Evolutionary conservation across 208 protist genomes (phyloP).

Genomic region (Leishmania turanica): DNA sequence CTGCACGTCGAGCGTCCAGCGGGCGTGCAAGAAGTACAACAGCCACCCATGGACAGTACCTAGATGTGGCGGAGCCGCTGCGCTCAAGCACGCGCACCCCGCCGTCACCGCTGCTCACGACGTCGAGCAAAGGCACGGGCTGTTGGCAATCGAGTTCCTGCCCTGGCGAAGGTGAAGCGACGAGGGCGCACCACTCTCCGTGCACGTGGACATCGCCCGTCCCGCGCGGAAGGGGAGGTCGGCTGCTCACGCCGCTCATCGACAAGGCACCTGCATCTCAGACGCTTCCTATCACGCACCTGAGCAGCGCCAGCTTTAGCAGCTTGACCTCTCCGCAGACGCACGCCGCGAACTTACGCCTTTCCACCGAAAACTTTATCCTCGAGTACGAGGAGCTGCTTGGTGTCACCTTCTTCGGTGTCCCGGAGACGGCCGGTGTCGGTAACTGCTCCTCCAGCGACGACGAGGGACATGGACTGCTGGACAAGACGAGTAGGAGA

Average conservation of each 20-base stretch:
- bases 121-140: neutral
- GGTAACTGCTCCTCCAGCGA: constrained; percentile 11
- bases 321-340: neutral
- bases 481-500: constrained; percentile 5
- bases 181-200: neutral
- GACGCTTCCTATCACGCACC: neutral
- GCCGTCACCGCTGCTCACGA: neutral
- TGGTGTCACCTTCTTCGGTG: constrained; percentile 19
- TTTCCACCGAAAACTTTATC: neutral
- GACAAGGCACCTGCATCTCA: neutral
- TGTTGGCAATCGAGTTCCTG: neutral
- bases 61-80: constrained; percentile 15
- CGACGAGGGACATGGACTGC: neutral
- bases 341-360: no score
- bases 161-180: neutral
- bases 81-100: neutral
- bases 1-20: neutral
- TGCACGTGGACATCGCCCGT: neutral
- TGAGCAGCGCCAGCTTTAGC: neutral
- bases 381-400: constrained; percentile 17
- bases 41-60: constrained; percentile 15
- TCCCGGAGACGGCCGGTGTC: constrained; percentile 1
- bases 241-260: constrained; percentile 5
- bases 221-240: neutral
- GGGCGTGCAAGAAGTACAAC: neutral